phyloP scores from a whole-genome alignment of 2,329 filamentous ascomycete genomes.

The Cordyceps javanica region DNA sequence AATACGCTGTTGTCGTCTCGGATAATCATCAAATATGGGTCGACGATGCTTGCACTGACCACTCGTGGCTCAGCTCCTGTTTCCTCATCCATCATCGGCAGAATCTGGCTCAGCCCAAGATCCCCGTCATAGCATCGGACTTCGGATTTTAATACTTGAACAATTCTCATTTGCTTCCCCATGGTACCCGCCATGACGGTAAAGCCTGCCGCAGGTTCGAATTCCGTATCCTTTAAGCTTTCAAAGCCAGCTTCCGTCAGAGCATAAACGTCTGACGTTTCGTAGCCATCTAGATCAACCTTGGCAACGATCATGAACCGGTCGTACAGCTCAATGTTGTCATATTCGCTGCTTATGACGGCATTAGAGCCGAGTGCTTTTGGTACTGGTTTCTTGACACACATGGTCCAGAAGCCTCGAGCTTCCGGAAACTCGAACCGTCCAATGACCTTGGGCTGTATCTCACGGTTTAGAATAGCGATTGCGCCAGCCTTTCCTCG shows the following conservation, averaged over 20 bases:
- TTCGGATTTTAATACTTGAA: conserved; percentile 83
- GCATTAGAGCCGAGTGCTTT: conserved; percentile 49
- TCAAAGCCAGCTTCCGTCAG: conserved; percentile 69
- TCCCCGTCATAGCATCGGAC: conserved; percentile 88
- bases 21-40: conserved; percentile 78
- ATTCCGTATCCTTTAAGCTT: conserved; percentile 75
- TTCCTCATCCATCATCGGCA: conserved; percentile 88
- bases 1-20: conserved; percentile 78
- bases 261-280: conserved; percentile 72
- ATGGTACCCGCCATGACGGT: conserved; percentile 83
- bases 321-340: conserved; percentile 59
- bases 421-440: conserved; percentile 68
- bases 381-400: conserved; percentile 59
- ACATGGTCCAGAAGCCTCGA: conserved; percentile 75
- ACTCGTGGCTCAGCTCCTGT: conserved; percentile 75
- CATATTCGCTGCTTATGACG: conserved; percentile 48
- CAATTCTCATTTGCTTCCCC: conserved; percentile 71
- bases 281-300: conserved; percentile 59
- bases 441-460: conserved; percentile 66
- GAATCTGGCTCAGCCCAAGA: conserved; percentile 81
- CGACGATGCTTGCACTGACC: conserved; percentile 73
- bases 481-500: conserved; percentile 62
- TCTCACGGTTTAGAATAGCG: conserved; percentile 68
- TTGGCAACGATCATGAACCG: conserved; percentile 81
- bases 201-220: conserved; percentile 80